Evolutionary conservation across 139 green algal genomes (phyloP), one percentile per base, ranked within the genome.

Genomic region (Mesotaenium endlicherianum): DNA sequence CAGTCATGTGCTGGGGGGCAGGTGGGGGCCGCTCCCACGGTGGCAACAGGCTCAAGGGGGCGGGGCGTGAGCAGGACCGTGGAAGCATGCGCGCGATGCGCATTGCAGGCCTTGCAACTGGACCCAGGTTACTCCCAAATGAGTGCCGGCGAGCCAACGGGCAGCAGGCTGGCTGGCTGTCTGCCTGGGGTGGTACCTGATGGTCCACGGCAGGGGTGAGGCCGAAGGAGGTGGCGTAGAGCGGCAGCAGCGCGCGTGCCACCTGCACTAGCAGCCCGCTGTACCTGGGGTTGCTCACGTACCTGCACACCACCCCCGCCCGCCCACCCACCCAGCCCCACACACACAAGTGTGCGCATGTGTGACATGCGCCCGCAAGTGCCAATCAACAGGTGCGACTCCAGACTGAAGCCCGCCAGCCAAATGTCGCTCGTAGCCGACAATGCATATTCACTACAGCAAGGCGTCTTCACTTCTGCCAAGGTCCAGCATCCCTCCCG

Each of bases 231-330:
- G 43, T 11, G 11, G 70, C 39, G 45, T 72, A 81, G 6, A 81
- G 34, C 31, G 75, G 31, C 34, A 81, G 74, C 16, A 81, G 31
- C 8, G 3, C 5, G 38, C 75, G 17, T 36, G 74, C 17, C 11
- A 81, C 50, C 20, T 4, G 14, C 14, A 81, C 14, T 38, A 81
- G 53, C 34, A 81, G 53, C 14, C 41, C 14, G 14, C 31, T 30
- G 26, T 81, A 70, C 11, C 74, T 17, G 6, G 74, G 74, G 43
- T 81, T 75, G 8, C 5, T 43, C 16, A 75, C 53, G 53, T 81
- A 70, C 42, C 74, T 77, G 42, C 20, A 16, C 26, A 20, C 53
- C 20, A 34, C 26, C 53, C 53, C 20, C 20, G 26, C 53, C 20
- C 53, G 26, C 20, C 26, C 20, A 64, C 20, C 20, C 53, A 64